These are phyloP conservation scores for Trametopsis cervina DNA, from an alignment of 768 basidiomycete species.

Conservation along the genomic window DNA sequence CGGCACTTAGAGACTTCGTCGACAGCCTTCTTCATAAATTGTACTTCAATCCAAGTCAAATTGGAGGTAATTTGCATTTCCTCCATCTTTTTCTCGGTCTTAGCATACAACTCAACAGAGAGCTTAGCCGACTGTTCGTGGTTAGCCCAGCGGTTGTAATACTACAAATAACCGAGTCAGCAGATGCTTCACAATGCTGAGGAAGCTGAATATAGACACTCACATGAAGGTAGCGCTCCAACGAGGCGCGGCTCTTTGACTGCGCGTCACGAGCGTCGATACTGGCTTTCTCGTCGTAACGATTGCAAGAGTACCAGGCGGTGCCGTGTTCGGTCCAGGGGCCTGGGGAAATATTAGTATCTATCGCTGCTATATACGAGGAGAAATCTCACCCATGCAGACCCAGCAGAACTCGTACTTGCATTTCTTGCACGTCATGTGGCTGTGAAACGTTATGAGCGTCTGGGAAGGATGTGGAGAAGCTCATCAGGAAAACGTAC, in stretches of 20 bases:
- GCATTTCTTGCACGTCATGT: conserved; percentile 99
- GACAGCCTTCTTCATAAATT: conserved; percentile 98
- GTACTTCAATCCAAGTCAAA: conserved; percentile 97
- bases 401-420: conserved; percentile 99
- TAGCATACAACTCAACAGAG: conserved; percentile 83
- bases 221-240: conserved; percentile 95
- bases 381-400: conserved; percentile 70
- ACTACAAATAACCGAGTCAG: conserved; percentile 40
- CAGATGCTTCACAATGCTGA: too few species aligned
- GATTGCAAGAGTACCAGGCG: conserved; percentile 96
- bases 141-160: conserved; percentile 99
- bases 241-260: conserved; percentile 79
- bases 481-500: too few species aligned
- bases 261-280: conserved; percentile 89
- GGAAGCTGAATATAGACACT: conserved; percentile 23
- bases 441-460: conserved; percentile 40
- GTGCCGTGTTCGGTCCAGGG: conserved; percentile 98
- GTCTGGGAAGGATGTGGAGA: background rate
- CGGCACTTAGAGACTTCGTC: conserved; percentile 87
- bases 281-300: conserved; percentile 89
- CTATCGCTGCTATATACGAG: conserved; percentile 24
- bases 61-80: conserved; percentile 93
- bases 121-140: conserved; percentile 99
- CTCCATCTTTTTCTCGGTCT: conserved; percentile 99
- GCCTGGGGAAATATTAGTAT: conserved; percentile 37